phyloP scores from a whole-genome alignment of 2,329 filamentous ascomycete genomes.

The Colletotrichum graminicola region DNA sequence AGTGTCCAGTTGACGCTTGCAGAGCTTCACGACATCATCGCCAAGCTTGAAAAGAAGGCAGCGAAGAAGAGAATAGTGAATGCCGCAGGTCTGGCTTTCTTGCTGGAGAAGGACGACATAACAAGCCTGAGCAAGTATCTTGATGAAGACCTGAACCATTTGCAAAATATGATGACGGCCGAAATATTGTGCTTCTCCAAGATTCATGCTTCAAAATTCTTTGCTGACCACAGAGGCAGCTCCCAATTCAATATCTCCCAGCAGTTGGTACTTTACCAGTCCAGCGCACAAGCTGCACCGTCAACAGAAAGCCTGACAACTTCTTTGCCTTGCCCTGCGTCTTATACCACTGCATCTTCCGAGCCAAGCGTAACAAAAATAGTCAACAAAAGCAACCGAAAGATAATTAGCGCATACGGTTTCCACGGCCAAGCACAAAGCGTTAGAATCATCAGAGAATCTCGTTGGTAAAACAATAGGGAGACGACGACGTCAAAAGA shows the following conservation, averaged over 20 bases:
- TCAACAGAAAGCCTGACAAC: neutral
- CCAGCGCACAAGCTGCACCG: no score
- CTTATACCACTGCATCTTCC: neutral
- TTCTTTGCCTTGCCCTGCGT: no score
- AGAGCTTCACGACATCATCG: conserved; percentile 11
- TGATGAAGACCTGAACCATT: conserved; percentile 14
- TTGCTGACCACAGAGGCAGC: neutral
- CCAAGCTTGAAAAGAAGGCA: conserved; percentile 6
- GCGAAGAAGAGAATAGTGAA: conserved; percentile 1
- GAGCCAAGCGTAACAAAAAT: neutral
- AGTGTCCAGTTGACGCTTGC: conserved; percentile 14
- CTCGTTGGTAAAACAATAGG: neutral
- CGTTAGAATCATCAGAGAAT: neutral
- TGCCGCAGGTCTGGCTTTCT: neutral
- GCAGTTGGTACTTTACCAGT: neutral
- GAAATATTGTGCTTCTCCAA: neutral
- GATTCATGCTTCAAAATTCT: no score
- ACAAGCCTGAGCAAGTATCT: conserved; percentile 2
- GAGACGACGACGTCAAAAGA: neutral
- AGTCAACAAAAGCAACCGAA: neutral
- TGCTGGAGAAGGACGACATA: conserved; percentile 19
- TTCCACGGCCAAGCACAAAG: neutral
- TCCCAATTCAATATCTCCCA: neutral
- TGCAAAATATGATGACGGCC: conserved; percentile 22
- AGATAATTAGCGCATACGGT: neutral